Conservation (phyloP, 768 basidiomycete genomes). For the Boletus vermiculosoides region DNA sequence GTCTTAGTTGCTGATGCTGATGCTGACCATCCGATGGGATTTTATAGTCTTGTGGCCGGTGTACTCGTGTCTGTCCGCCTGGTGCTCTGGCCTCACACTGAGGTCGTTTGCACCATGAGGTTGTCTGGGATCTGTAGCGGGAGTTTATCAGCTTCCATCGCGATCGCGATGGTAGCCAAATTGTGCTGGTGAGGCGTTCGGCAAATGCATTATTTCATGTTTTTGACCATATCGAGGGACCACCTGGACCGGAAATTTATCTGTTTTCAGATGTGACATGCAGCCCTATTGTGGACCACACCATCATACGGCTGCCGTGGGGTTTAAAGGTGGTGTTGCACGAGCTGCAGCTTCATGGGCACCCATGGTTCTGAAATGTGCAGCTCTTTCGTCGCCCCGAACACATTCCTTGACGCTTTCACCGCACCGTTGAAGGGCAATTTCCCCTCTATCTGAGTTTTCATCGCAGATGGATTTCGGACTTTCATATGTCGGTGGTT, state of each 20-base stretch:
- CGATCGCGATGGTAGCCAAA: slow-evolving; percentile 26
- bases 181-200: slow-evolving; percentile 25
- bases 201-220: slow-evolving; percentile 23
- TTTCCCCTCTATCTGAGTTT: slow-evolving; percentile 30
- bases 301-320: slow-evolving; percentile 4
- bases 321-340: slow-evolving; percentile 10
- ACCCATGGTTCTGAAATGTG: slow-evolving; percentile 12
- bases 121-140: slow-evolving; percentile 17
- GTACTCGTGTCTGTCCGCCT: slow-evolving; percentile 17
- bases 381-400: slow-evolving; percentile 6
- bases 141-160: slow-evolving; percentile 26
- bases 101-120: slow-evolving; percentile 23
- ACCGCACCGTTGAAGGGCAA: slow-evolving; percentile 13
- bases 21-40: slow-evolving; percentile 14
- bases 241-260: slow-evolving; percentile 21
- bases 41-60: slow-evolving; percentile 27
- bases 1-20: slow-evolving; percentile 13
- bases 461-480: slow-evolving; percentile 23
- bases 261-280: slow-evolving; percentile 23
- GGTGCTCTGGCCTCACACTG: slow-evolving; percentile 9
- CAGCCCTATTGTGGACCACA: slow-evolving; percentile 16
- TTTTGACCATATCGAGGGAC: slow-evolving; percentile 29
- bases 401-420: slow-evolving; percentile 7
- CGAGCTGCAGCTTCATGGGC: slow-evolving; percentile 6
- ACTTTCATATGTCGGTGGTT: slow-evolving; percentile 34